Conservation (phyloP, 2,329 filamentous ascomycete species). For the Diatrype stigma region DNA sequence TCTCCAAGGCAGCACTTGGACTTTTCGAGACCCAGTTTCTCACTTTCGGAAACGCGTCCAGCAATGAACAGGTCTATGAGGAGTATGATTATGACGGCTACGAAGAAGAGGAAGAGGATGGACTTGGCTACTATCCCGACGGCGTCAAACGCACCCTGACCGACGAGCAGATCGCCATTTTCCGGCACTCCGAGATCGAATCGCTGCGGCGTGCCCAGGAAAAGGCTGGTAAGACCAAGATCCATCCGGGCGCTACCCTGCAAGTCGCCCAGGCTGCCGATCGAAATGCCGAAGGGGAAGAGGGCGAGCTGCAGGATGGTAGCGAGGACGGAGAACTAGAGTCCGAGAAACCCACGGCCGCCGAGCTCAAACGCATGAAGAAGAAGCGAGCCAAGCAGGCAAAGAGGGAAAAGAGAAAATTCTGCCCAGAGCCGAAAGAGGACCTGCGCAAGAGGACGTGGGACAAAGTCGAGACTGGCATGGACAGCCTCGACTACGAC, state of each 20-base stretch:
- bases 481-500: conserved; percentile 59
- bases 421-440: conserved; percentile 46
- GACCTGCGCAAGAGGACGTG: conserved; percentile 64
- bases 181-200: conserved; percentile 83
- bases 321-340: conserved; percentile 32
- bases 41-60: conserved; percentile 21
- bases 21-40: conserved; percentile 45
- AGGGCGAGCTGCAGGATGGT: conserved; percentile 16
- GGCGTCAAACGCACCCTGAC: conserved; percentile 86
- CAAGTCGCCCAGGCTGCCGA: conserved; percentile 7
- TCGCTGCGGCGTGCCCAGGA: conserved; percentile 54
- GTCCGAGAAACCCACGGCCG: conserved; percentile 23
- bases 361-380: conserved; percentile 27
- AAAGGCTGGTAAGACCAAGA: conserved; percentile 25
- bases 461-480: conserved; percentile 60
- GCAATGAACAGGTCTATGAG: conserved; percentile 16
- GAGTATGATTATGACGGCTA: conserved; percentile 27
- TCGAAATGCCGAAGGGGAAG: conserved; percentile 12
- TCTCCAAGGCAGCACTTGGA: conserved; percentile 43
- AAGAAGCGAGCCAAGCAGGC: conserved; percentile 34
- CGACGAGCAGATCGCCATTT: conserved; percentile 85
- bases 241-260: conserved; percentile 9
- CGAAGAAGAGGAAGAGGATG: conserved; percentile 56
- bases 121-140: conserved; percentile 79
- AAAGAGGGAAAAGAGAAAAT: conserved; percentile 34